Base-by-base conservation (phyloP, 2,329 filamentous ascomycete species). In the Xylaria arbuscula region DNA sequence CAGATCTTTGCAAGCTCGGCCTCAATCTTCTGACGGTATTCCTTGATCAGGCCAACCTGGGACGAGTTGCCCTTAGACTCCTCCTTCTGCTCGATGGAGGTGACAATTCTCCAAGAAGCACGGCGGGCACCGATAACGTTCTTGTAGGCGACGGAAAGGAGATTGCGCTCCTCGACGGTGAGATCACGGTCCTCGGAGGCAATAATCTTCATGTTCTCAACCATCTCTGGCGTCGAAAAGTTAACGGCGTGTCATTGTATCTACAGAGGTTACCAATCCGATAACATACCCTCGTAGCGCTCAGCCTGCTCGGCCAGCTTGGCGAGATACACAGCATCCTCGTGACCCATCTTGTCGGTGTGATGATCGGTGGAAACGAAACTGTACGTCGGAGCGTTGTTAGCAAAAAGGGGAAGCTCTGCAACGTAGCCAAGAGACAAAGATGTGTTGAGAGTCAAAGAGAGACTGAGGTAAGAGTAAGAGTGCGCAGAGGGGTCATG, bases 231-330 rank as follows among this genome's bases (percentile, higher is more conserved):
- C 74, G 56, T 70, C 47, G 66, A 50, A 61, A 42, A n/a, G 54
- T 75, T 66, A 74, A 72, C 62, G 50, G 58, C 22, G 66, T 56
- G 48, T 59, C 53, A 53, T 58, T 38, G 54, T 28, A 62, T 54
- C 17, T 24, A 48, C 53, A 47, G 62, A 32, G 42, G 56, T 50
- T 51, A 63, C 54, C 53, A 51, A 55, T 47, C 64, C 42, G 11
- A 72, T 70, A 63, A 84, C 88, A 80, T 87, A 98, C 96, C 96
- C 89, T 99, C 96, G 86, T 99, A 99, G 83, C 96, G 95, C 91
- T 99, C 96, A 85, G 96, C 96, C 91, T 99, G 96, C 92, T 99
- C 96, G 83, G 96, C 96, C 84, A 99, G 93, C 94, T 98, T 98
- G 86, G 96, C 96, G 83, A 98, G 92, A 86, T 98, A 98, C 81